Percentiles rank a stretch among this genome's conserved stretches.
Conservation (phyloP, 306 rosid genomes). For the Cicer cuneatum region DNA sequence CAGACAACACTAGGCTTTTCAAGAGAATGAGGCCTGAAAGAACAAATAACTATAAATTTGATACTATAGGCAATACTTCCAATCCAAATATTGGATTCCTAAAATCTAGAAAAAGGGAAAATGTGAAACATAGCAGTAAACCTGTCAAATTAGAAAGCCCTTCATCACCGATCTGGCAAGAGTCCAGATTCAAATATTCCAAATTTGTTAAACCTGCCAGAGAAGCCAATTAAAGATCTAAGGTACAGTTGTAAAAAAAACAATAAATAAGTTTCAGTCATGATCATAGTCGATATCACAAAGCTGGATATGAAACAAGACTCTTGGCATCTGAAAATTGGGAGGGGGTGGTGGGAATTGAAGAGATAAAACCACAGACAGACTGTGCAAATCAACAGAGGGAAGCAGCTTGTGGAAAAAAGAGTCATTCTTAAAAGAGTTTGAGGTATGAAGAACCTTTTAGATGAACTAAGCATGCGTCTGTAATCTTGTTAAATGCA, state of each 20-base stretch:
- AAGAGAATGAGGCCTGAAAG: constrained; percentile 71
- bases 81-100: constrained; percentile 41
- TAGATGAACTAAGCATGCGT: constrained; percentile 75
- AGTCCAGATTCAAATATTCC: constrained; percentile 95
- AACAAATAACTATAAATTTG: constrained; percentile 41
- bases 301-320: constrained; percentile 19
- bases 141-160: constrained; percentile 87
- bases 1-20: constrained; percentile 91
- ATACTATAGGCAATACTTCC: constrained; percentile 12
- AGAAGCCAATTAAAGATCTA: constrained; percentile 32
- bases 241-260: constrained; percentile 28
- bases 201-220: constrained; percentile 69
- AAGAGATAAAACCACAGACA: constrained; percentile 23
- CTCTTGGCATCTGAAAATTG: not conserved
- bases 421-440: constrained; percentile 13
- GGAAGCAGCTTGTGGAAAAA: constrained; percentile 33
- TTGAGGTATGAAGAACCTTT: constrained; percentile 61
- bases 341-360: not conserved
- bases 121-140: constrained; percentile 38
- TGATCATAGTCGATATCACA: constrained; percentile 18
- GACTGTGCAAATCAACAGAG: constrained; percentile 20
- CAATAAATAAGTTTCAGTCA: constrained; percentile 15
- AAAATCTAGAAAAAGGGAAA: constrained; percentile 26
- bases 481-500: constrained; percentile 74
- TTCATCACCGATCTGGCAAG: constrained; percentile 78